Evolutionary conservation across 2,329 filamentous ascomycete species (phyloP), one percentile per base, ranked within the genome.

Genomic region (Cladosporium sp.): DNA sequence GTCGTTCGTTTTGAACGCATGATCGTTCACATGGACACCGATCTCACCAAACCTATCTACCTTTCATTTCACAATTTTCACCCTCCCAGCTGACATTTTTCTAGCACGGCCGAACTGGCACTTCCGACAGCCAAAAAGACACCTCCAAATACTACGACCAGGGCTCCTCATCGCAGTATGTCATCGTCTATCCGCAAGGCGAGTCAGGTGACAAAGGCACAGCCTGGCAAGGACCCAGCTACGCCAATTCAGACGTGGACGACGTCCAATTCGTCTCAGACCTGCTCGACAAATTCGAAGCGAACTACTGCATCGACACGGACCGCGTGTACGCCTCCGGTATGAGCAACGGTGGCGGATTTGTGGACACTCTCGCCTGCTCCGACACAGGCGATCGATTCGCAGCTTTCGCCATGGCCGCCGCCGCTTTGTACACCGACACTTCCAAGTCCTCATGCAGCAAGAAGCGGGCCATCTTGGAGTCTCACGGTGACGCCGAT

Each of bases 261-360:
- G 75, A 79, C 52, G 59, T 76, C 4, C 61, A 61, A 8, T 78
- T 77, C 59, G 73, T 68, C 17, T 56, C 69, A 3, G 70, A 75
- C 49, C 66, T 78, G 15, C 60, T 75, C 24, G 57, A 63, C 12
- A 57, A 72, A 24, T 56, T 78, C 9, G 58, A 68, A 47, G 52
- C 60, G 8, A 58, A 60, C 3, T 74, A 73, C 58, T 79, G 75
- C 60, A 68, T 79, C 54, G 71, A 78, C 52, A 53, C 62, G 1
- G 57, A 59, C 4, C 69, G 68, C 7, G 64, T 79, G 38, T 79
- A 76, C 54, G 70, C 70, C 11, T 68, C 69, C 1, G 76, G 75
- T 40, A 80, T 82, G 57, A 80, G 70, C 56, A 80, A 82, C 42
- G 79, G 78, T 5, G 80, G 75, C 2, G 79, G 73, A 9, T 65